Base-by-base conservation (phyloP, 2,329 filamentous ascomycete genomes). In the Coniochaeta sp. region DNA sequence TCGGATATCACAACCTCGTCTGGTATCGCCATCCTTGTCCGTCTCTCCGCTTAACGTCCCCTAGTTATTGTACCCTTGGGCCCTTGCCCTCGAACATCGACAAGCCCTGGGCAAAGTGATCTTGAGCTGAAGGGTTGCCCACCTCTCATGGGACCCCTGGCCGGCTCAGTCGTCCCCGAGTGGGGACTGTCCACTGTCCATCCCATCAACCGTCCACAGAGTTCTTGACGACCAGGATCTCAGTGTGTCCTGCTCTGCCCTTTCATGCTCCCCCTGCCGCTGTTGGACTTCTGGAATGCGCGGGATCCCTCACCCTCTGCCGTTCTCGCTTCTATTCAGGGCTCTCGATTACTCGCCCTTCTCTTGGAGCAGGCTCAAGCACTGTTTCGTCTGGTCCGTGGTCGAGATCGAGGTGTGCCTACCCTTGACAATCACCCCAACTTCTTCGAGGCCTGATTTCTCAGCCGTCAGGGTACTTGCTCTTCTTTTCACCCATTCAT, bases 321-420 rank as follows among this genome's bases (percentile, higher is more conserved):
- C 38, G 18, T 42, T 14, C 38, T 42, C 20, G 38, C 26, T 47
- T 47, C 45, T 31, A 30, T 18, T 18, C 26, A n/a, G n/a, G 12
- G 20, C 20, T n/a, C 38, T 42, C 38, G 38, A 42, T 22, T 20
- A 24, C 27, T 16, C 8, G 20, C 45, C 45, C 18, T 24, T 31
- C 45, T 47, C 45, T 47, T 31, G 45, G 26, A 28, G 27, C 18
- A 12, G 49, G 56, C 52, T 60, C 68, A 66, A 67, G 67, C 65
- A 61, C 65, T 71, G 68, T 72, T 73, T 74, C 71, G 70, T 70
- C 69, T 66, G 60, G 65, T 67, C 67, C 65, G 61, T 67, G 67
- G 69, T 64, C 65, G 63, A 57, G 61, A 62, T 64, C 48, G 55
- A 56, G 52, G 57, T 60, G 57, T 60, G 57, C 53, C 47, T 48